Evolutionary conservation across 106 monocot genomes (phyloP), one percentile per base, ranked within the genome.

Genomic region (Dendrobium nobile): DNA sequence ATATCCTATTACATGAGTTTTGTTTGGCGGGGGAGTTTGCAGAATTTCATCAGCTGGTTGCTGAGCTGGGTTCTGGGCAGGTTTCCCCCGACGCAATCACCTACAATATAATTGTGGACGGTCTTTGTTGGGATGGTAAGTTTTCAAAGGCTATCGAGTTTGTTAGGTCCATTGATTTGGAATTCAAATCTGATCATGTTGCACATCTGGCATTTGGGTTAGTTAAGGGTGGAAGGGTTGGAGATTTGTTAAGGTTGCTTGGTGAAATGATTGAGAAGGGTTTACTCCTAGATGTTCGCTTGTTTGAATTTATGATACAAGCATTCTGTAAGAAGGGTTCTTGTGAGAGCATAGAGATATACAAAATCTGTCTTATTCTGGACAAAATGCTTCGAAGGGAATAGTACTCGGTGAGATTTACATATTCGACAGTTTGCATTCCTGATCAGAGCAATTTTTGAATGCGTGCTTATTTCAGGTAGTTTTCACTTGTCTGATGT

Each of bases 1-100:
- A 87, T 58, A 89, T 79, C 75, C 40, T 89, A 40, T 82, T 89
- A n/a, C 81, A 87, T 41, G 81, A 79, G 78, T 89, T 84, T 75
- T 82, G 75, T 41, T 59, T 68, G 55, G 75, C 75, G 2, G 82
- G 87, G 17, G 79, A 77, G 44, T 45, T 75, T 15, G 77, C 70
- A 16, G 89, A 89, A 31, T 85, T 84, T 75, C 45, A 82, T 0
- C 56, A 78, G 72, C 33, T 92, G 54, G 81, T 87, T 26, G 11
- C 27, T 54, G 48, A 82, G 56, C 75, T 92, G 80, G 37, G 80
- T 43, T 77, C 24, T 18, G 77, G 77, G 41, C 74, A 87, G 47
- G 77, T 89, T 77, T 54, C 17, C 18, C 87, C 79, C 18, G 83
- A 89, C 72, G 61, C 75, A 3, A 37, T 86, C 33, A 89, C 87